Conservation (phyloP, 805 yeast species). For the Yarrowia sp. region DNA sequence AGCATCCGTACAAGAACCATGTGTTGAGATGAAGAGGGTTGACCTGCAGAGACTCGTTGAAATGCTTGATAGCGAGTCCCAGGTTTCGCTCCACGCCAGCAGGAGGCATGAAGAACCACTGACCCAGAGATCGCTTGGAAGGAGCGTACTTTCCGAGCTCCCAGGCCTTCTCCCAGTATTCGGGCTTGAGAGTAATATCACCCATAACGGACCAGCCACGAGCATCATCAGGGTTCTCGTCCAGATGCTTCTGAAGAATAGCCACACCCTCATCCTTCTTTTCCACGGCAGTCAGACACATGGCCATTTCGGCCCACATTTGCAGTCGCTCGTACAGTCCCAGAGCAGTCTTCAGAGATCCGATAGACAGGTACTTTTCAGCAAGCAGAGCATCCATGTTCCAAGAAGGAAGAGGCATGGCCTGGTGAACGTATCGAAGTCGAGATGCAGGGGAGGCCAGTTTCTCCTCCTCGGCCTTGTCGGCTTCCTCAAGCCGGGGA, state of each 20-base stretch:
- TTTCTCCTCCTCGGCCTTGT: constrained; percentile 32
- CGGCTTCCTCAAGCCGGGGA: constrained; percentile 34
- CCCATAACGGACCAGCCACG: constrained; percentile 83
- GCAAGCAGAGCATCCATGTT: constrained; percentile 77
- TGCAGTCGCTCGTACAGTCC: constrained; percentile 81
- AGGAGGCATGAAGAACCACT: constrained; percentile 68
- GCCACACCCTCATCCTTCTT: constrained; percentile 64
- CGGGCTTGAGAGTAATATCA: constrained; percentile 75
- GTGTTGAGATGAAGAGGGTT: constrained; percentile 75
- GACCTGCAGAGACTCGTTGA: constrained; percentile 68
- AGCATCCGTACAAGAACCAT: constrained; percentile 91
- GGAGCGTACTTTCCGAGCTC: constrained; percentile 73
- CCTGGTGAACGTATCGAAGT: constrained; percentile 64
- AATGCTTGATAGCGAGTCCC: constrained; percentile 56
- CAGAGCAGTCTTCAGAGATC: constrained; percentile 80
- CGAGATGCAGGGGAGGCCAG: constrained; percentile 50
- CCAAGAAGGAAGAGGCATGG: constrained; percentile 84
- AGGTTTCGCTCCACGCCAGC: constrained; percentile 48
- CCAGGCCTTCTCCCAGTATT: constrained; percentile 85
- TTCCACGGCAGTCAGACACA: constrained; percentile 86
- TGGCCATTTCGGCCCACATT: constrained; percentile 77
- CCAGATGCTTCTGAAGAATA: constrained; percentile 55
- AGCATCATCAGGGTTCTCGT: constrained; percentile 66
- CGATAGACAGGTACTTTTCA: constrained; percentile 79
- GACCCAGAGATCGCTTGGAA: constrained; percentile 81